Evolutionary conservation across 805 yeast species (phyloP).

Genomic region (Priceomyces castillae): DNA sequence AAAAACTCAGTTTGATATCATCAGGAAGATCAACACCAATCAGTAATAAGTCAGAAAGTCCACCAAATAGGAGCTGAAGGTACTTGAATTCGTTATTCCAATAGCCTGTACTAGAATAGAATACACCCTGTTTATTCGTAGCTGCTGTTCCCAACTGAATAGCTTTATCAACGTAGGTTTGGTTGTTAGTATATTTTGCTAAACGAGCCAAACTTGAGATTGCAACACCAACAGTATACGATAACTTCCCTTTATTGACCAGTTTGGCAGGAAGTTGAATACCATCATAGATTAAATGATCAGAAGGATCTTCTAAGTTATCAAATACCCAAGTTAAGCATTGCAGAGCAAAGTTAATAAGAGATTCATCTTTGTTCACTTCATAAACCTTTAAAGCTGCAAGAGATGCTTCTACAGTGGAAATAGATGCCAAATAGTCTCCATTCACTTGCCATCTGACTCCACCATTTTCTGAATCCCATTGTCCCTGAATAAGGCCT

Average conservation of each 20-base stretch:
- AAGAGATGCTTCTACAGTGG: conserved; percentile 18
- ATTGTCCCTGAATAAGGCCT: conserved; percentile 11
- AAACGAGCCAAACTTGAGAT: conserved; percentile 18
- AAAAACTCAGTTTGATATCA: not conserved
- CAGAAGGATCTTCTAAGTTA: conserved; percentile 13
- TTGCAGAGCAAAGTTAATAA: conserved; percentile 15
- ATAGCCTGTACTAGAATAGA: conserved; percentile 16
- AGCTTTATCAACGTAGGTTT: conserved; percentile 15
- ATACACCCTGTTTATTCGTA: conserved; percentile 15
- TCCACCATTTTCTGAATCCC: conserved; percentile 13
- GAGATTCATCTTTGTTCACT: conserved; percentile 8
- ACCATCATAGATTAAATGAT: conserved; percentile 21
- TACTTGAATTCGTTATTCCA: conserved; percentile 26
- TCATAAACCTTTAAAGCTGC: conserved; percentile 15
- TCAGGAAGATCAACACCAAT: not conserved
- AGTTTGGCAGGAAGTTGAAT: conserved; percentile 10
- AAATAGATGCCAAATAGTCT: conserved; percentile 18
- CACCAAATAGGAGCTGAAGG: conserved; percentile 21
- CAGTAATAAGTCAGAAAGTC: conserved; percentile 18
- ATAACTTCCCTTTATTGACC: conserved; percentile 15
- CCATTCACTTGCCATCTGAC: conserved; percentile 15
- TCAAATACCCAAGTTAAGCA: conserved; percentile 13
- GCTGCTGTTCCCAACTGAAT: conserved; percentile 17
- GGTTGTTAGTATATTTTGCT: conserved; percentile 14
- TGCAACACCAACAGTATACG: conserved; percentile 18